Evolutionary conservation across 371 early-diverging fungal genomes (phyloP).

Genomic region (Syncephalastrum sp.): DNA sequence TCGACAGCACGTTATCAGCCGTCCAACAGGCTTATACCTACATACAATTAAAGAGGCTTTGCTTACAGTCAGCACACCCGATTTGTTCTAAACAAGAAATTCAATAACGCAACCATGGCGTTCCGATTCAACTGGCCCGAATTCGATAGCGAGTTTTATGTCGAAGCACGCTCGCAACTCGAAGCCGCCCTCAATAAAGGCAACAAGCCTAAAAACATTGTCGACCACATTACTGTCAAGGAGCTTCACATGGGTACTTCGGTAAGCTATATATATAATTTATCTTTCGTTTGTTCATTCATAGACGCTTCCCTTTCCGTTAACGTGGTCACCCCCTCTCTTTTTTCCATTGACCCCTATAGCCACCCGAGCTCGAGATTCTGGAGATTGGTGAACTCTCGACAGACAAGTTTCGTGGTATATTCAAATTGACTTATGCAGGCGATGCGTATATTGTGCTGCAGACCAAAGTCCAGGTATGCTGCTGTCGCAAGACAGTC

Average conservation of each 20-base stretch:
- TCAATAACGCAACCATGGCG: constrained; percentile 60
- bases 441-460: constrained; percentile 94
- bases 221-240: constrained; percentile 85
- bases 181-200: constrained; percentile 91
- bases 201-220: constrained; percentile 87
- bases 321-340: constrained; percentile 5
- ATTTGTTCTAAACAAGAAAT: too few relatives aligned
- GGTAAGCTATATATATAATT: constrained; percentile 41
- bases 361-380: constrained; percentile 96
- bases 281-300: not conserved
- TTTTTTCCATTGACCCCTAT: not conserved
- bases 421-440: constrained; percentile 90
- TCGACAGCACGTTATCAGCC: not conserved
- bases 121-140: constrained; percentile 96
- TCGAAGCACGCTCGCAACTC: constrained; percentile 81
- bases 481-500: not conserved
- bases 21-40: not conserved
- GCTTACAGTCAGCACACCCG: not conserved
- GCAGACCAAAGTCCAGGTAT: constrained; percentile 92
- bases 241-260: constrained; percentile 93
- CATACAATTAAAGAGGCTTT: not conserved
- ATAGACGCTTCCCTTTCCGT: not conserved
- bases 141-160: constrained; percentile 82
- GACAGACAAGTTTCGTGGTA: constrained; percentile 90
- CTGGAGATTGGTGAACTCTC: constrained; percentile 96